Base-by-base conservation (phyloP, 2,329 filamentous ascomycete species). In the Penicillium occitanis region DNA sequence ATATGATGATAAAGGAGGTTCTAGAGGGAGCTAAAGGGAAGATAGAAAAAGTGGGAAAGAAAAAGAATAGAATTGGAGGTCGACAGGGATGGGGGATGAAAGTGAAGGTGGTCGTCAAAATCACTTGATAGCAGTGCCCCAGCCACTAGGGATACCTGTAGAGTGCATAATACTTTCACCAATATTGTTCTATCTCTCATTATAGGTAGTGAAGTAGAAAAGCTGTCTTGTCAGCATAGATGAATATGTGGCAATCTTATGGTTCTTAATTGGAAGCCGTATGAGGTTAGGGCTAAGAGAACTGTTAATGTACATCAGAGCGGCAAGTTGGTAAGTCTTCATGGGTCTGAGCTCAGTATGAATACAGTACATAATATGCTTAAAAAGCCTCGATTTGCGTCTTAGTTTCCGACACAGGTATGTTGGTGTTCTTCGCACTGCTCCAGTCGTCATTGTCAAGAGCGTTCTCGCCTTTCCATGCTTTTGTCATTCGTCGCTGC, bases 401-500 rank as follows among this genome's bases (percentile, higher is more conserved):
- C 46, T 55, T 35, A 8, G 30, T 55, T 58, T 59, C 40, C 35
- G 13, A n/a, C 14, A 40, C 51, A 6, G 42, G 2, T 10, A 50
- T 30, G 44, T 37, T 61, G 35, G 28, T 30, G 55, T 71, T 71
- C 37, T 74, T 73, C 50, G 74, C 72, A 3, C 37, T 37, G 44
- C 69, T 69, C 30, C 67, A 70, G n/a, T 75, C 74, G 10, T 71
- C 66, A 4, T 63, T 68, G 37, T 77, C 86, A 6, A 87, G 88
- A 61, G 89, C 87, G 66, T 80, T 77, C 69, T 89, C 82, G 67
- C 86, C 87, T 53, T 90, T 83, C 30, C 85, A 87, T 48, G 87
- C 86, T 71, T 83, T 84, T 68, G 87, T 85, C 68, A 89, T 86
- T 71, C 86, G 82, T 81, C 88, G 87, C 71, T 90, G 88, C 94